phyloP scores from a whole-genome alignment of 78 protist genomes.

The Tieghemostelium lacteum region DNA sequence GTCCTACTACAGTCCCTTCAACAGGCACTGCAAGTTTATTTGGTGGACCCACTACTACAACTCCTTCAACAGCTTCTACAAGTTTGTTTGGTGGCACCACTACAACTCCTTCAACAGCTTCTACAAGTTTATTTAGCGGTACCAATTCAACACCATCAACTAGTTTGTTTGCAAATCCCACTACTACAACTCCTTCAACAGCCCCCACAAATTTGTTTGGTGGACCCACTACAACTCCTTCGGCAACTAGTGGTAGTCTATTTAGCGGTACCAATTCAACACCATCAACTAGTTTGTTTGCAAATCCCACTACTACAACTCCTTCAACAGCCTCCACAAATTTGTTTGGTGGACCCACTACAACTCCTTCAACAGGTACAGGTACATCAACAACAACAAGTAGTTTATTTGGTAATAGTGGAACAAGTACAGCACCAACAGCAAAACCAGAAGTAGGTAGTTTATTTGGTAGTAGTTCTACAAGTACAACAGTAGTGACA shows the following conservation, averaged over 20 bases:
- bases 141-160: background rate
- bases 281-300: constrained; percentile 1
- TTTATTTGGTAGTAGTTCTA: constrained; percentile 6
- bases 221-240: constrained; percentile 21
- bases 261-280: constrained; percentile 1
- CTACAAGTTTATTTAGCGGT: background rate
- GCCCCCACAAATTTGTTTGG: constrained; percentile 12
- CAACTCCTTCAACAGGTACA: constrained; percentile 4
- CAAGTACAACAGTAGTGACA: background rate
- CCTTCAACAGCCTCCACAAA: background rate
- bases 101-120: background rate
- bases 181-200: background rate
- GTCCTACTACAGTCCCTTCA: background rate
- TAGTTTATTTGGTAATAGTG: background rate
- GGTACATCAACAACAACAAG: constrained; percentile 6
- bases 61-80: constrained; percentile 20
- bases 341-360: background rate
- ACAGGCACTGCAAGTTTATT: constrained; percentile 1
- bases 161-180: background rate
- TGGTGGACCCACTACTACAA: constrained; percentile 8
- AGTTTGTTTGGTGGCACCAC: constrained; percentile 26
- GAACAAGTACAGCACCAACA: background rate
- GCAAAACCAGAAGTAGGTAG: constrained; percentile 13
- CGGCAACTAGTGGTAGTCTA: constrained; percentile 20
- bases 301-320: background rate